Conservation (phyloP, 1,284 basidiomycete species). For the Cutaneotrichosporon cavernicola region DNA sequence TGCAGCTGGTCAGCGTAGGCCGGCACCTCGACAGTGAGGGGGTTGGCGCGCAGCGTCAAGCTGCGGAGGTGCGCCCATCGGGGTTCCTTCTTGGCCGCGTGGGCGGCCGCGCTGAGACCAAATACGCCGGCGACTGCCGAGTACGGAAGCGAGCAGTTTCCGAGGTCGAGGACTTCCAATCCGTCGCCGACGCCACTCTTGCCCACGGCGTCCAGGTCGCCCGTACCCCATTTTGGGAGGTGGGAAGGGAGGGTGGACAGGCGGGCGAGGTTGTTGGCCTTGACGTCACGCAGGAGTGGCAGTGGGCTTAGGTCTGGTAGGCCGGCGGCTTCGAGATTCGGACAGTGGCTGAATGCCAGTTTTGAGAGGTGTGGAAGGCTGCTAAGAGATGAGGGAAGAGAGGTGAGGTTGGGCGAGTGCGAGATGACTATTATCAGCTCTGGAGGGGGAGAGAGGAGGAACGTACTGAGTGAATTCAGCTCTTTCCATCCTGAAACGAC, state of each 20-base stretch:
- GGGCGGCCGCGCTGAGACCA: slow-evolving; percentile 18
- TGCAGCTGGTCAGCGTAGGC: slow-evolving; percentile 41
- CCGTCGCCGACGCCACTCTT: slow-evolving; percentile 35
- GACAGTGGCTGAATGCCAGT: slow-evolving; percentile 49
- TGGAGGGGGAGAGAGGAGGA: neutral
- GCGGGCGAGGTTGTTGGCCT: slow-evolving; percentile 47
- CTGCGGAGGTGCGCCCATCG: slow-evolving; percentile 31
- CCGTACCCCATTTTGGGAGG: slow-evolving; percentile 44
- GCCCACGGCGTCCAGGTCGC: slow-evolving; percentile 31
- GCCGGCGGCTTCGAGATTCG: slow-evolving; percentile 32
- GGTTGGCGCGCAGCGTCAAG: slow-evolving; percentile 46
- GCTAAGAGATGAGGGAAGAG: slow-evolving; percentile 33
- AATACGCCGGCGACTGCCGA: slow-evolving; percentile 29
- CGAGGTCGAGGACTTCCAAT: slow-evolving; percentile 47
- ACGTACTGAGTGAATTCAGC: slow-evolving; percentile 48
- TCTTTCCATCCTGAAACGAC: slow-evolving; percentile 41
- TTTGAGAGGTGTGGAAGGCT: slow-evolving; percentile 41
- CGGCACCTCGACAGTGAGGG: slow-evolving; percentile 35
- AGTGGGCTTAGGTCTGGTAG: slow-evolving; percentile 44
- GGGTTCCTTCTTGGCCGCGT: slow-evolving; percentile 11
- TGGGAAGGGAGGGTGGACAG: slow-evolving; percentile 40
- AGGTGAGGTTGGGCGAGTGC: slow-evolving; percentile 43
- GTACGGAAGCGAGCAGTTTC: slow-evolving; percentile 45
- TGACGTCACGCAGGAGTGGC: slow-evolving; percentile 47
- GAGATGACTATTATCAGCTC: slow-evolving; percentile 38